phyloP scores from a whole-genome alignment of 2,329 filamentous ascomycete species.

The Aspergillus sp. region DNA sequence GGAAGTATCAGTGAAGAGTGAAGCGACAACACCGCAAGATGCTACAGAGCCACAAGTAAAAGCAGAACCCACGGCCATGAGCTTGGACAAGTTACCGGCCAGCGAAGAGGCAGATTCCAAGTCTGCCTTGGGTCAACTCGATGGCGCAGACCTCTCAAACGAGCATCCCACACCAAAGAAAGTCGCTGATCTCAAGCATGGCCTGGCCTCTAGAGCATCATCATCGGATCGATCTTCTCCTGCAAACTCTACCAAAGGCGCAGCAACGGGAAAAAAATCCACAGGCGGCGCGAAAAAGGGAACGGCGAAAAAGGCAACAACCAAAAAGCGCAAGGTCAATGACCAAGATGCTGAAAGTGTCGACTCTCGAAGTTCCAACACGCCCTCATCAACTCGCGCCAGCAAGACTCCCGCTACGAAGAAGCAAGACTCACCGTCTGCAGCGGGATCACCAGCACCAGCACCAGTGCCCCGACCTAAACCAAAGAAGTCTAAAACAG shows the following conservation, averaged over 20 bases:
- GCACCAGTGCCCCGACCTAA: constrained; percentile 34
- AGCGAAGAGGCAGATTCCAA: constrained; percentile 22
- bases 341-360: constrained; percentile 30
- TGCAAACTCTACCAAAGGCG: constrained; percentile 28
- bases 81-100: constrained; percentile 23
- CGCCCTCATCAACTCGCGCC: constrained; percentile 30
- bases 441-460: constrained; percentile 34
- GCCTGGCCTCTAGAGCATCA: constrained; percentile 30
- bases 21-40: constrained; percentile 9
- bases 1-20: constrained; percentile 9
- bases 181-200: constrained; percentile 33
- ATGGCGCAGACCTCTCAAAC: constrained; percentile 16
- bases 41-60: constrained; percentile 25
- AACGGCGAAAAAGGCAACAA: constrained; percentile 30
- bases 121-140: constrained; percentile 15
- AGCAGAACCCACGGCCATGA: constrained; percentile 23
- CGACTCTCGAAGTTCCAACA: constrained; percentile 33
- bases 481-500: constrained; percentile 17
- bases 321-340: constrained; percentile 38
- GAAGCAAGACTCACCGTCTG: constrained; percentile 34
- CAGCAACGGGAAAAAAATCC: constrained; percentile 27
- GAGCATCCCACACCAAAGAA: constrained; percentile 35
- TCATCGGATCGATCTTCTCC: constrained; percentile 35
- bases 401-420: constrained; percentile 30
- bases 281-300: constrained; percentile 30